Percentiles rank a stretch among this genome's conserved stretches.
phyloP scores from a whole-genome alignment of 345 rosid species.

The Eucalyptus caleyi region DNA sequence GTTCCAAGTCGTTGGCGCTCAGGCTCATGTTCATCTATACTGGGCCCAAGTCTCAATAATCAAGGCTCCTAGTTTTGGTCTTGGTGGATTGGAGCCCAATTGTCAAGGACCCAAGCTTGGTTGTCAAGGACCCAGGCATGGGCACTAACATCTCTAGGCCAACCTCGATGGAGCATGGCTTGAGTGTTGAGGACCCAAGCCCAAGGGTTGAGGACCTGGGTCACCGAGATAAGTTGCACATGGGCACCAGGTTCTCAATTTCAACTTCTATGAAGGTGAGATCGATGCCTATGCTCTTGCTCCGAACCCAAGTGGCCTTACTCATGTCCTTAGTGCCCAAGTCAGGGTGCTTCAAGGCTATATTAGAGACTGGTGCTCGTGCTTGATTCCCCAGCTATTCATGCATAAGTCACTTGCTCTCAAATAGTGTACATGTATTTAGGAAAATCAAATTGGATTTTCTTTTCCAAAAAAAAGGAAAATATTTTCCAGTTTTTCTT shows the following conservation, averaged over 20 bases:
- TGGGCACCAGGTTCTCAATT: fast-evolving
- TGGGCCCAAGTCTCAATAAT: neutral
- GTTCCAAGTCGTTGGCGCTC: fast-evolving
- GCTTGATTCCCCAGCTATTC: neutral
- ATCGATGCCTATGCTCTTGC: neutral
- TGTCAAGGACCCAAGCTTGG: neutral
- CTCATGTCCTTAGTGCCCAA: neutral
- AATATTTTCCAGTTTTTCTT: too few relatives aligned
- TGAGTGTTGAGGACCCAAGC: neutral
- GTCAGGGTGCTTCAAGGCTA: neutral
- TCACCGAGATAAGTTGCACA: fast-evolving
- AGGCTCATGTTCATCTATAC: neutral
- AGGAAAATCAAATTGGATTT: too few relatives aligned
- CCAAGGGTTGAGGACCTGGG: neutral
- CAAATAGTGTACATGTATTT: neutral
- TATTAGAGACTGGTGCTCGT: fast-evolving
- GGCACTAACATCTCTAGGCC: neutral
- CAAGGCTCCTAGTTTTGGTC: fast-evolving
- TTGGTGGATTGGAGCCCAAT: neutral
- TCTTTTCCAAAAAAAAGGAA: too few relatives aligned
- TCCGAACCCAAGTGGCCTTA: neutral
- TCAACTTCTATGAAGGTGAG: fast-evolving
- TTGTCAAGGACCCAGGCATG: neutral
- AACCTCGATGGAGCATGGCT: neutral
- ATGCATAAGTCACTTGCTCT: too few relatives aligned